These are phyloP conservation scores for Solanum tarapatanum DNA, from an alignment of 257 asterid species.

Conservation along the genomic window DNA sequence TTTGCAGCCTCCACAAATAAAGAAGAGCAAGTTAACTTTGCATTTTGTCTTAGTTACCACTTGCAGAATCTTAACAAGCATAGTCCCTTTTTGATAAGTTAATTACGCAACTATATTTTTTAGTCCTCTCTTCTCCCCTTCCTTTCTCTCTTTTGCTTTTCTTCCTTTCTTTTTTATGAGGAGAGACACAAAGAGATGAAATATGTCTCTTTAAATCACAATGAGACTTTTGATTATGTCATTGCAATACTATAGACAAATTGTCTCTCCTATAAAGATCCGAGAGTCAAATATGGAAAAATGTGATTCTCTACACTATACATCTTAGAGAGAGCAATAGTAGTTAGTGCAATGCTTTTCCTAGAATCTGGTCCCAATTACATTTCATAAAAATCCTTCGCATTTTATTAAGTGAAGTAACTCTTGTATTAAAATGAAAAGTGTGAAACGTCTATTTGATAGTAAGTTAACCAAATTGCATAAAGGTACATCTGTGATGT, in stretches of 20 bases:
- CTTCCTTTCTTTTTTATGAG: not conserved
- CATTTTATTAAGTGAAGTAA: not conserved
- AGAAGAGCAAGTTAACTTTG: not conserved
- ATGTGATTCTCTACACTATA: not conserved
- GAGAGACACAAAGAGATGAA: not conserved
- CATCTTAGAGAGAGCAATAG: not conserved
- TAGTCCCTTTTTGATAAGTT: not conserved
- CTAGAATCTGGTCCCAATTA: not conserved
- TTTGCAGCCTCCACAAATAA: slow-evolving; percentile 72
- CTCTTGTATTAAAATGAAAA: not conserved
- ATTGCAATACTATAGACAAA: not conserved
- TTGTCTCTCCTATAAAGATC: not conserved
- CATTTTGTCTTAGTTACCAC: not conserved
- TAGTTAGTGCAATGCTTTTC: not conserved
- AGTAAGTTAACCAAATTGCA: not conserved
- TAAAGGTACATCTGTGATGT: not conserved
- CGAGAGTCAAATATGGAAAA: not conserved
- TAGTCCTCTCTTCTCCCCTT: not conserved
- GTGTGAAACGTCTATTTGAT: not conserved
- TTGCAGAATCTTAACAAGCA: not conserved
- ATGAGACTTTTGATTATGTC: not conserved
- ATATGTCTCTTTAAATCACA: not conserved
- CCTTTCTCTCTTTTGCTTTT: not conserved
- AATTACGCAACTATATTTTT: not conserved
- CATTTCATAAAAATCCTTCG: not conserved